Evolutionary conservation across 768 basidiomycete species (phyloP).

Genomic region (Lactarius indigo): DNA sequence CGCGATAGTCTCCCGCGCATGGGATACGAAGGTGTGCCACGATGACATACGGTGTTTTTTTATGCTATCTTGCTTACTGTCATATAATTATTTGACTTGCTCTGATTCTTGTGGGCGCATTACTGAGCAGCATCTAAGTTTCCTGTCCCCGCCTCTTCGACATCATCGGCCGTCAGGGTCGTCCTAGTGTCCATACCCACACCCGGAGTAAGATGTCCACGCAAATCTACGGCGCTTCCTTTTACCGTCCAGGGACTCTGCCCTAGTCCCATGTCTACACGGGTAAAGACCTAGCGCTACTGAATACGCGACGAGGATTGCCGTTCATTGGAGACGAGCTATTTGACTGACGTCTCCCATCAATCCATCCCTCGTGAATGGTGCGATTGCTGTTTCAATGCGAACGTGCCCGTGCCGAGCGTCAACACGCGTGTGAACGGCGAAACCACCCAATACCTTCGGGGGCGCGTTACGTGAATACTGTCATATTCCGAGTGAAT

Average conservation of each 20-base stretch:
- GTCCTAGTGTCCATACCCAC: neutral
- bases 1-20: conserved; percentile 3
- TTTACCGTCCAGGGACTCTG: neutral
- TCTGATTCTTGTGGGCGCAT: neutral
- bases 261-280: neutral
- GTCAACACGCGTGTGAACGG: neutral
- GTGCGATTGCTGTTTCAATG: neutral
- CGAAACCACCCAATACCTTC: neutral
- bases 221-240: neutral
- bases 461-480: neutral
- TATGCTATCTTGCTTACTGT: conserved; percentile 21
- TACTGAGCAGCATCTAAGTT: neutral
- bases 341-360: neutral
- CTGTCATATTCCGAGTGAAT: neutral
- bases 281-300: neutral
- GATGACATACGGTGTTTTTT: conserved; percentile 12
- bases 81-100: conserved; percentile 5
- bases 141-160: neutral
- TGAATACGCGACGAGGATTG: neutral
- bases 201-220: neutral
- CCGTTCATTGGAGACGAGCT: neutral
- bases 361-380: neutral
- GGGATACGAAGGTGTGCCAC: conserved; percentile 10
- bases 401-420: neutral
- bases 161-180: neutral